phyloP scores from a whole-genome alignment of 176 grass and related monocot species.

The barley (Hordeum vulgare) region MorexV3_pseudomolecules_assembly NC_058521.1:47365908-47366407 shows the following conservation, averaged over 20 bases:
- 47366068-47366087: slow-evolving; percentile 7
- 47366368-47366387: slow-evolving; percentile 39
- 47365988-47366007: slow-evolving; percentile 74
- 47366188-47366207: slow-evolving; percentile 52
- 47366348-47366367: slow-evolving; percentile 69
- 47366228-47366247: slow-evolving; percentile 57
- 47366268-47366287: slow-evolving; percentile 70
- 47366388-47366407: slow-evolving; percentile 65
- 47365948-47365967: slow-evolving; percentile 65
- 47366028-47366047: slow-evolving; percentile 75
- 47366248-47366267: slow-evolving; percentile 33
- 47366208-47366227: slow-evolving; percentile 61
- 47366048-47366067: slow-evolving; percentile 78
- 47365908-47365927: slow-evolving; percentile 59
- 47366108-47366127: neutral
- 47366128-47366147: neutral
- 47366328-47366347: slow-evolving; percentile 64
- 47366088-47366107: neutral
- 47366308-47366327: slow-evolving; percentile 44
- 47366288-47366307: slow-evolving; percentile 51
- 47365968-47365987: slow-evolving; percentile 75
- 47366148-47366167: neutral
- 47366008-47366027: slow-evolving; percentile 56
- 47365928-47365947: slow-evolving; percentile 64
- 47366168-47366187: neutral